phyloP scores from a whole-genome alignment of 108 stramenopile genomes.

The Bacterosira constricta region DNA sequence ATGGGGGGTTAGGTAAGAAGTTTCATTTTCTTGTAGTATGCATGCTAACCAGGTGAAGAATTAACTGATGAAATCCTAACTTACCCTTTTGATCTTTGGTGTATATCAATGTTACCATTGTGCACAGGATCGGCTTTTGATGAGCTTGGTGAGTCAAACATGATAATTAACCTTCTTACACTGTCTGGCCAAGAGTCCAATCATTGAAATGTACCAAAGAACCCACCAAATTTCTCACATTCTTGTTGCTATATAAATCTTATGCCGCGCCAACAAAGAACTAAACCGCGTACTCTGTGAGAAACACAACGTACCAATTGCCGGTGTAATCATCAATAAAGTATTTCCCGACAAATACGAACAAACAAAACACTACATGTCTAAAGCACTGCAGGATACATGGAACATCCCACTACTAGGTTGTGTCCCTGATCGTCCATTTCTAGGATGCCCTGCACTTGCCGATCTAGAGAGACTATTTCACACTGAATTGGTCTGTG shows the following conservation, averaged over 20 bases:
- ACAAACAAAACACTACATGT: constrained; percentile 85
- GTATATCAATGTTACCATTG: background rate
- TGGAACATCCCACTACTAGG: constrained; percentile 95
- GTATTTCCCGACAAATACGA: constrained; percentile 92
- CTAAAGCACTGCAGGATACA: constrained; percentile 66
- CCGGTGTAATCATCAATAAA: constrained; percentile 96
- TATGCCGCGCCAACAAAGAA: constrained; percentile 28
- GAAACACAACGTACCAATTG: constrained; percentile 82
- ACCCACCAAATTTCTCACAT: no score
- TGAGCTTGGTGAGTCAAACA: constrained; percentile 66
- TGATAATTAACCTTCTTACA: background rate
- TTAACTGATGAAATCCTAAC: background rate
- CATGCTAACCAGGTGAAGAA: no score
- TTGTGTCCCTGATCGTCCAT: constrained; percentile 91
- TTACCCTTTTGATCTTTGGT: background rate
- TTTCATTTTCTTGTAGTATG: no score
- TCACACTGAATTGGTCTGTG: constrained; percentile 69
- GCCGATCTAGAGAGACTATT: constrained; percentile 91
- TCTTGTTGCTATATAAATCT: background rate
- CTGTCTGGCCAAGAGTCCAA: background rate
- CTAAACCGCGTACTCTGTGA: constrained; percentile 91
- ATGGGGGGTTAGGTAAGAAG: constrained; percentile 92
- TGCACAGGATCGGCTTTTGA: constrained; percentile 85
- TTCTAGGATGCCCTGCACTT: constrained; percentile 89
- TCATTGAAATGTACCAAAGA: background rate